Base-by-base conservation (phyloP, 2,329 filamentous ascomycete species). In the Raffaelea ambrosiae region DNA sequence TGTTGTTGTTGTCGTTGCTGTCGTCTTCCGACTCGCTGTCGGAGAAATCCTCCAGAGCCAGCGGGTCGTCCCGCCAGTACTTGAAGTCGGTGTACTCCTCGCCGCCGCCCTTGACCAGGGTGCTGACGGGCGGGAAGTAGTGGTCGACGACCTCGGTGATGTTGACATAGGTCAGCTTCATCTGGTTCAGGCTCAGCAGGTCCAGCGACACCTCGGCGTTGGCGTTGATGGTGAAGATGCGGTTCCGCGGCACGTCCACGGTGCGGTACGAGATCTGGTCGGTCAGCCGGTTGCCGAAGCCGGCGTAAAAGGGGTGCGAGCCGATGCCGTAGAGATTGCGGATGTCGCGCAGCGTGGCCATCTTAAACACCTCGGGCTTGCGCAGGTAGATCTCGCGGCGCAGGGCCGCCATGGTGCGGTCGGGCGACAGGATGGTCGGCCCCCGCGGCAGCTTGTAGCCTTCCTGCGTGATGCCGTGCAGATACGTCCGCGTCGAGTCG, bases 301-400 rank as follows among this genome's bases (percentile, higher is more conserved):
- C 93, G 11, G 94, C 94, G 59, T 95, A 97, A 61, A 98, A 98
- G 0, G 93, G 91, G 18, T 83, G 88, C 39, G 79, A 73, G 22
- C 85, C 81, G 0, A 79, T 74, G 3, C 81, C 83, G 60, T 96
- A 98, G 1, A 98, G 74, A 50, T 84, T 87, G 61, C 90, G 83
- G 57, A 98, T 97, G 63, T 98, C 93, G 38, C 93, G 83, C 19
- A 98, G 70, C 53, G 93, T 98, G 2, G 93, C 89, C 94, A 98
- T 98, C 68, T 98, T 98, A 79, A 98, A 98, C 8, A 98, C 88
- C 61, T 98, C 90, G 0, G 93, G 94, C 64, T 98, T 97, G 46
- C 93, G 81, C 22, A 98, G 74, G 62, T 98, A 98, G 5, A 98
- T 81, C 63, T 98, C 93, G 43, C 93, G 82, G 49, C 93, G 78